Percentiles rank a stretch among this genome's conserved stretches.
These are phyloP conservation scores for Yamadazyma blattariae DNA, from an alignment of 1,139 yeast species.

Conservation along the genomic window DNA sequence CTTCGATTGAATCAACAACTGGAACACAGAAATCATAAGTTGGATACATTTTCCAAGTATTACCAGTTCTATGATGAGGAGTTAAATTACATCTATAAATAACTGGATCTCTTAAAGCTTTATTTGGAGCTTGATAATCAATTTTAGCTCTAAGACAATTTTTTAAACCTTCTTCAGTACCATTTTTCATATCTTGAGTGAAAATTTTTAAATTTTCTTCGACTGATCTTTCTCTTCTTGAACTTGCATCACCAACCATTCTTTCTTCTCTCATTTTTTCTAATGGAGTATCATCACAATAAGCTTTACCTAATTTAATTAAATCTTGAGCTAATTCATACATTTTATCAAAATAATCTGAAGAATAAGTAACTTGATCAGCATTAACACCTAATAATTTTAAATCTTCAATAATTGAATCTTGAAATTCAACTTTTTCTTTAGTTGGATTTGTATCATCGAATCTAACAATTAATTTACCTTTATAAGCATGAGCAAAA, in stretches of 20 bases:
- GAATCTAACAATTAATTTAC: conserved; percentile 90
- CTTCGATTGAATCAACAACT: conserved; percentile 89
- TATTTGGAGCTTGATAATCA: conserved; percentile 84
- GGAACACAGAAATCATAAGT: conserved; percentile 99
- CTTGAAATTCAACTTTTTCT: conserved; percentile 90
- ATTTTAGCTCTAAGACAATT: conserved; percentile 95
- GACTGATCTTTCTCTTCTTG: conserved; percentile 84
- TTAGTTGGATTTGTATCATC: conserved; percentile 97
- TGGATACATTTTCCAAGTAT: conserved; percentile 91
- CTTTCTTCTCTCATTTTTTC: conserved; percentile 97
- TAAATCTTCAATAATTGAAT: conserved; percentile 88
- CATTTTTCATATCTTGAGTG: conserved; percentile 87
- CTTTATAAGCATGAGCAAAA: conserved; percentile 91
- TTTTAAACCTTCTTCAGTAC: conserved; percentile 85
- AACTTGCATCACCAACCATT: conserved; percentile 87
- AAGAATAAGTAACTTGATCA: conserved; percentile 80
- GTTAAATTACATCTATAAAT: conserved; percentile 93
- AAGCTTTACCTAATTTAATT: conserved; percentile 94
- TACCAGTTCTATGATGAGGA: conserved; percentile 96
- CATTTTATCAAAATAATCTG: conserved; percentile 90
- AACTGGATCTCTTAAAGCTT: conserved; percentile 95
- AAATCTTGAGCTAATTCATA: conserved; percentile 77
- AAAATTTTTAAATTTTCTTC: conserved; percentile 87
- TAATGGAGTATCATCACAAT: conserved; percentile 92
- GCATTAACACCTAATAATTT: conserved; percentile 87